A percentile compares a stretch with the other conserved stretches of the same genome.
Evolutionary conservation across 371 early-diverging fungal genomes (phyloP).

Genomic region (Umbelopsis sp.): DNA sequence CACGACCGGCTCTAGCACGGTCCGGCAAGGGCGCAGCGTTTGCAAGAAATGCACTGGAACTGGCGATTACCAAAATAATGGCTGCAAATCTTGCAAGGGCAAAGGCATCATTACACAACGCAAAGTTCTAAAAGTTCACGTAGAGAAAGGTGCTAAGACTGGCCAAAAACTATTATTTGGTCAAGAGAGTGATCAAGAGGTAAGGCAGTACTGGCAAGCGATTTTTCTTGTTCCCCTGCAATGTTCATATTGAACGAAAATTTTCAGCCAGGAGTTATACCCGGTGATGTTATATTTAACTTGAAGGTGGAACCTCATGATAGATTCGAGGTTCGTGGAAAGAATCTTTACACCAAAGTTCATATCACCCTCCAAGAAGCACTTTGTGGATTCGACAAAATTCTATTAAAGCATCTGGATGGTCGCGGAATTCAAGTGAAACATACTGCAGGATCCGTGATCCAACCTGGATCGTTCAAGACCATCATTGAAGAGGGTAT

Average conservation of each 20-base stretch:
- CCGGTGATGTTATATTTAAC: slow-evolving; percentile 90
- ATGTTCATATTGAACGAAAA: too few species aligned
- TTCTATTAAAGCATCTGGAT: slow-evolving; percentile 88
- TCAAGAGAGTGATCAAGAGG: slow-evolving; percentile 89
- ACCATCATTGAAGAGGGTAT: slow-evolving; percentile 88
- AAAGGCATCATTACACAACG: slow-evolving; percentile 78
- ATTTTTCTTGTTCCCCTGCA: too few species aligned
- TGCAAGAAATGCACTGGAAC: slow-evolving; percentile 89
- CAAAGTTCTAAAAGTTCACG: slow-evolving; percentile 84
- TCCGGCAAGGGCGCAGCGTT: slow-evolving; percentile 91
- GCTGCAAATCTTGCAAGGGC: slow-evolving; percentile 88
- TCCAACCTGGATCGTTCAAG: slow-evolving; percentile 80
- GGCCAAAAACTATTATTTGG: slow-evolving; percentile 91
- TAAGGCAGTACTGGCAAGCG: background rate
- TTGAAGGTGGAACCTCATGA: slow-evolving; percentile 88
- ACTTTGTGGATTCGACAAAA: slow-evolving; percentile 85
- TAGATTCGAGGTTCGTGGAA: slow-evolving; percentile 84
- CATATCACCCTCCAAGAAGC: slow-evolving; percentile 93
- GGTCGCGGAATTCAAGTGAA: slow-evolving; percentile 82
- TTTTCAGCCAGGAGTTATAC: slow-evolving; percentile 56
- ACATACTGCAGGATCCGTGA: slow-evolving; percentile 89
- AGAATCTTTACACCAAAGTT: slow-evolving; percentile 79
- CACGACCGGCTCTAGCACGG: background rate
- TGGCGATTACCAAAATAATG: slow-evolving; percentile 86
- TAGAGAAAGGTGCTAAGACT: slow-evolving; percentile 95